Base-by-base conservation (phyloP, 2,329 filamentous ascomycete genomes). In the Beauveria sp. region DNA sequence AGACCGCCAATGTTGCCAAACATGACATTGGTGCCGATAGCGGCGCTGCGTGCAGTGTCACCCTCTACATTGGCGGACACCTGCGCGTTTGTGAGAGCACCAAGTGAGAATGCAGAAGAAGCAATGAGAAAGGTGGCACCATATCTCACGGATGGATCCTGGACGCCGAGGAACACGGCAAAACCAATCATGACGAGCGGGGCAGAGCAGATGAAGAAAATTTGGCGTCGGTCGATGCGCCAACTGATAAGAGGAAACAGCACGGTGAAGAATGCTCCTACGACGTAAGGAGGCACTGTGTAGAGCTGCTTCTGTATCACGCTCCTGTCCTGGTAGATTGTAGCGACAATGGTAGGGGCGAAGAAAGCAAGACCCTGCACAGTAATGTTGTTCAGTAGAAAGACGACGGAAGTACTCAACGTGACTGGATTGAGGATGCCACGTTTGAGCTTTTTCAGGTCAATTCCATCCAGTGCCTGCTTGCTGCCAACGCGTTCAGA, bases 351-450 rank as follows among this genome's bases (percentile, higher is more conserved):
- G 0, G 87, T 89, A 0, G 87, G 87, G 0, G 81, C 75, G 71
- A 90, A 90, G 77, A 89, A 89, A 1, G 85, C 84, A 4, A 90
- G 76, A 3, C 87, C 86, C 67, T 89, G 86, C 2, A 90, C 86
- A 0, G 87, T 90, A 69, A 90, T 82, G 72, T 88, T 88, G 77
- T 86, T 78, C 60, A 88, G 78, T 0, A 87, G 73, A 73, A 88
- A 87, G 66, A 87, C 80, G 65, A 85, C 74, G 0, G 82, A 71
- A 0, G 81, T 86, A 9, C 73, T 73, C 0, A 88, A 66, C 0
- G 84, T 85, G 42, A 87, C 79, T 0, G 87, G 87, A 66, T 79
- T 84, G 72, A 84, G 79, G 66, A 90, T 86, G 16, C 87, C 87
- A 8, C 80, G 78, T 40, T 84, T 66, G 0, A 83, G 76, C 72